These are phyloP conservation scores for Xylaria venustula DNA, from an alignment of 495 filamentous ascomycete genomes.

Conservation along the genomic window DNA sequence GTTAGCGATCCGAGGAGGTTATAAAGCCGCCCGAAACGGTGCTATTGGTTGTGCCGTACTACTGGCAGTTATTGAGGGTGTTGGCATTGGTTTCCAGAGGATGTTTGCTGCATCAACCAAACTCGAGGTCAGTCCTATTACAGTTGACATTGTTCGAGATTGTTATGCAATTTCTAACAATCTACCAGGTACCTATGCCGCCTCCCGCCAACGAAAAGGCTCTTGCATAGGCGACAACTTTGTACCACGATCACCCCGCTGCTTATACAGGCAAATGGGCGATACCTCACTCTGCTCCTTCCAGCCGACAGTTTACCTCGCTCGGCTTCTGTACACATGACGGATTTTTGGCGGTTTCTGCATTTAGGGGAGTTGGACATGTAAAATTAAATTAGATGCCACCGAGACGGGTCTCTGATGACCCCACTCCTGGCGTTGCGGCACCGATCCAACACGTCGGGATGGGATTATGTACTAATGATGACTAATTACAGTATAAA, in stretches of 20 bases:
- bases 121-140: constrained; percentile 61
- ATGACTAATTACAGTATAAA: constrained; percentile 7
- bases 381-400: constrained; percentile 25
- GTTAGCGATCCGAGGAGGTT: constrained; percentile 84
- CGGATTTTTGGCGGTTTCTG: constrained; percentile 17
- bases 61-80: constrained; percentile 94
- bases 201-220: constrained; percentile 35
- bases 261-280: not conserved
- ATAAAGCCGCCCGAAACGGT: constrained; percentile 84
- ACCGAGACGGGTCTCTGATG: constrained; percentile 12
- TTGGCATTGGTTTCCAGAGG: constrained; percentile 93
- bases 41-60: constrained; percentile 94
- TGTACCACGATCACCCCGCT: not conserved
- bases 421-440: not conserved
- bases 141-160: not conserved
- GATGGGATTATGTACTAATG: constrained; percentile 16
- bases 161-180: not conserved
- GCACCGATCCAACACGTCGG: constrained; percentile 10
- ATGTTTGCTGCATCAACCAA: constrained; percentile 92
- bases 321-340: constrained; percentile 35
- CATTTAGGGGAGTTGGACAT: constrained; percentile 26
- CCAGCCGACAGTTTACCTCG: constrained; percentile 21
- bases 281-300: constrained; percentile 40
- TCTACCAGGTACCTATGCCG: constrained; percentile 35
- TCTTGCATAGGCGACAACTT: constrained; percentile 30